Percentiles rank a stretch among this genome's conserved stretches.
Evolutionary conservation across 371 early-diverging fungal genomes (phyloP).

Genomic region (Capillidium heterosporum): DNA sequence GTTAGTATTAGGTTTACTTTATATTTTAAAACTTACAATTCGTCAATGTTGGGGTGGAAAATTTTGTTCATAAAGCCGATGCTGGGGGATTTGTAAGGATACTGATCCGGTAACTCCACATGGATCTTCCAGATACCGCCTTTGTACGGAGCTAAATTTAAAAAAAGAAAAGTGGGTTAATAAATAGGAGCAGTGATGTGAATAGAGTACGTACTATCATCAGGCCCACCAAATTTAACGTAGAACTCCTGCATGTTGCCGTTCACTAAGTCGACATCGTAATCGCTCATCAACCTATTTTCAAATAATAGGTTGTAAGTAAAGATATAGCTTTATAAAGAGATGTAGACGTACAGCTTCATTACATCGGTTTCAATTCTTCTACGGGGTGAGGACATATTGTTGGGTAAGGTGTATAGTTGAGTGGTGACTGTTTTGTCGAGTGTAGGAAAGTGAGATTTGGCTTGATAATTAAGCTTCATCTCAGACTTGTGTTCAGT

Average conservation of each 20-base stretch:
- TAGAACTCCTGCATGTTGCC: constrained; percentile 98
- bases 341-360: constrained; percentile 61
- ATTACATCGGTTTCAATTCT: constrained; percentile 96
- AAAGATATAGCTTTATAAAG: background rate
- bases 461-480: no score
- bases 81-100: constrained; percentile 98
- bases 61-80: constrained; percentile 99
- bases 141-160: constrained; percentile 65
- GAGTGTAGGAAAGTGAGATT: no score
- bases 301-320: background rate
- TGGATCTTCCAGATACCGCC: constrained; percentile 95
- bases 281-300: constrained; percentile 91
- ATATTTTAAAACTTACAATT: constrained; percentile 43
- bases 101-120: constrained; percentile 96
- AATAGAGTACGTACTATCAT: constrained; percentile 57
- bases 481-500: no score
- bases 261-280: constrained; percentile 93
- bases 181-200: constrained; percentile 9
- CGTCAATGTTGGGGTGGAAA: constrained; percentile 99
- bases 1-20: background rate
- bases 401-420: background rate
- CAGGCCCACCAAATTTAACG: constrained; percentile 83
- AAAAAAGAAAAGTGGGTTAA: background rate
- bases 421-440: no score
- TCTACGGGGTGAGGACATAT: constrained; percentile 76